Conservation (phyloP, 345 rosid species). For the Durio zibethinus region DNA sequence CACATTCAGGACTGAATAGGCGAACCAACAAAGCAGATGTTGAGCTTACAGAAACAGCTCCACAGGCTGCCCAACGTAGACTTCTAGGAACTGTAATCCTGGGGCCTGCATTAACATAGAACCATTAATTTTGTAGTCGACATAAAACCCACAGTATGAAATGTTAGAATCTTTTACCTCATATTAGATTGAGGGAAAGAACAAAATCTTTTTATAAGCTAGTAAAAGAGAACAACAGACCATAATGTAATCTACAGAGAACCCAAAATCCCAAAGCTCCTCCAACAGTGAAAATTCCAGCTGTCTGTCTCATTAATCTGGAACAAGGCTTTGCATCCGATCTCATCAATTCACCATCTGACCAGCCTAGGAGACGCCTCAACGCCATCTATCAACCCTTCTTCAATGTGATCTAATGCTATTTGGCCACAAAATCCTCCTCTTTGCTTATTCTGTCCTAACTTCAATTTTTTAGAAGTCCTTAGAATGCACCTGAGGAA, state of each 20-base stretch:
- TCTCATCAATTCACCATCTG: slow-evolving; percentile 69
- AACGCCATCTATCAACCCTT: slow-evolving; percentile 39
- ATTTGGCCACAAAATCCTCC: not conserved
- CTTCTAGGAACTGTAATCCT: slow-evolving; percentile 61
- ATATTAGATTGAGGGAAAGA: too few species aligned
- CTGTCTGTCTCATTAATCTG: slow-evolving; percentile 63
- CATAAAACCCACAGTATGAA: not conserved
- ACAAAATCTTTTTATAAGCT: not conserved
- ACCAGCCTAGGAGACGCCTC: slow-evolving; percentile 49
- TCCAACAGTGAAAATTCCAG: slow-evolving; percentile 54
- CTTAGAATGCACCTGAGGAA: not conserved
- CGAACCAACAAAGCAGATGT: slow-evolving; percentile 67
- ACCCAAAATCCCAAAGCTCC: slow-evolving; percentile 73
- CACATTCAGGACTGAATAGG: slow-evolving; percentile 89
- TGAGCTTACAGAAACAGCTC: slow-evolving; percentile 70
- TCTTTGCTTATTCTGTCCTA: not conserved
- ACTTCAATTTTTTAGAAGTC: not conserved
- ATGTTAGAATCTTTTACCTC: not conserved
- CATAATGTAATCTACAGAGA: slow-evolving; percentile 65
- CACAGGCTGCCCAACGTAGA: slow-evolving; percentile 89
- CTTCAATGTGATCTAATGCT: not conserved
- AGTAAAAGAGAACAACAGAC: slow-evolving; percentile 26
- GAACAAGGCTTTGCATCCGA: slow-evolving; percentile 69
- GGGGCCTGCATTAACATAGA: slow-evolving; percentile 40
- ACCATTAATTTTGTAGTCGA: not conserved